Evolutionary conservation across 768 basidiomycete species (phyloP).

Genomic region (Mycena galericulata): DNA sequence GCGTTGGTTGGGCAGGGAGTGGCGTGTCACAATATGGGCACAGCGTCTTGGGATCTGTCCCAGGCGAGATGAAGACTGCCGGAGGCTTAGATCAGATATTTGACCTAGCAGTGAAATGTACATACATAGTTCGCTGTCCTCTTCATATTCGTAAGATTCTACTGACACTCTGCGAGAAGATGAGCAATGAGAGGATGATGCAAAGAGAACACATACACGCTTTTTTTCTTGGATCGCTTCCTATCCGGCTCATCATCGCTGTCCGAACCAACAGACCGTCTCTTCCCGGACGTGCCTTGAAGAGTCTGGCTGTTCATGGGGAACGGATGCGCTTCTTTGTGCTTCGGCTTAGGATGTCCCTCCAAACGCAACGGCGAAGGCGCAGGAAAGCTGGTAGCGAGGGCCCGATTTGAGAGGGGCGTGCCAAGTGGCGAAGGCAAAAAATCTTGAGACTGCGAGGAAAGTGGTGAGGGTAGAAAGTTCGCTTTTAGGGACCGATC

Average conservation of each 20-base stretch:
- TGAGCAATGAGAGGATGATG: background rate
- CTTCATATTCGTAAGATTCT: conserved; percentile 15
- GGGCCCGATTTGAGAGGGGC: background rate
- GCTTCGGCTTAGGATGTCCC: background rate
- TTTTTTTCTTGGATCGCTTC: conserved; percentile 28
- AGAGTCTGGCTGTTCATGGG: conserved; percentile 23
- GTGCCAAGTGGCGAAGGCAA: conserved; percentile 24
- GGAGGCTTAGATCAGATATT: background rate
- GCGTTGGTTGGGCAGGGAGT: conserved; percentile 73
- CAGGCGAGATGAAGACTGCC: conserved; percentile 63
- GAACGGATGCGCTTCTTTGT: conserved; percentile 14
- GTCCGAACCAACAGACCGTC: conserved; percentile 25
- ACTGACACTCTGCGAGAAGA: conserved; percentile 4
- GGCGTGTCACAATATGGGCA: conserved; percentile 87
- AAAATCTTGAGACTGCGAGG: conserved; percentile 14
- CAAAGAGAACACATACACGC: conserved; percentile 6
- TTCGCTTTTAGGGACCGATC: background rate
- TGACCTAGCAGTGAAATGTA: background rate
- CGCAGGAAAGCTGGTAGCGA: conserved; percentile 5
- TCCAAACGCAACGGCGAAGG: conserved; percentile 22
- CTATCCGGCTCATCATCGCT: conserved; percentile 28
- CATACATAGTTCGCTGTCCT: conserved; percentile 30
- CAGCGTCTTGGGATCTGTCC: conserved; percentile 71
- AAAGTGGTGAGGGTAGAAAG: conserved; percentile 14
- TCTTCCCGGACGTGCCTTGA: conserved; percentile 16